A percentile compares a stretch with the other conserved stretches of the same genome.
These are phyloP conservation scores for Lepidium sativum DNA, from an alignment of 345 rosid species.

Conservation along the genomic window DNA sequence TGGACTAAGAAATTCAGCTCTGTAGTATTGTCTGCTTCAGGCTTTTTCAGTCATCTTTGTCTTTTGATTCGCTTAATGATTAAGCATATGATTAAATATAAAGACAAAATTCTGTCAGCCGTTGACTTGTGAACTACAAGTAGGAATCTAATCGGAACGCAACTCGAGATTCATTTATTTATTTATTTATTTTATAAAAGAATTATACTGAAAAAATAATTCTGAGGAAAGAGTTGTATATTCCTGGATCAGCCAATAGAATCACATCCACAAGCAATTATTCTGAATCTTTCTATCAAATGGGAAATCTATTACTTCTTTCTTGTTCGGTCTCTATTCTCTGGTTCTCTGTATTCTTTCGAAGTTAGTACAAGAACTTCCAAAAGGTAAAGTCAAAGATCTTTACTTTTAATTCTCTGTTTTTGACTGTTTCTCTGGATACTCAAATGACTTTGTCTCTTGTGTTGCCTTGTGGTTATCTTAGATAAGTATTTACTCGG, in stretches of 20 bases:
- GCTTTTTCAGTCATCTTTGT: too few species aligned
- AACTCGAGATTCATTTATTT: not conserved
- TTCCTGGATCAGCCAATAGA: conserved; percentile 1
- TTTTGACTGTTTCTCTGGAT: not conserved
- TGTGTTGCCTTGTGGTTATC: not conserved
- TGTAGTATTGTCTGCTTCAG: too few species aligned
- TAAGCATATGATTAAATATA: too few species aligned
- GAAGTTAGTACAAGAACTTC: not conserved
- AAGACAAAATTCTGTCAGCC: conserved; percentile 1
- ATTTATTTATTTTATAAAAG: not conserved
- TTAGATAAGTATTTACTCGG: not conserved
- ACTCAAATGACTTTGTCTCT: not conserved
- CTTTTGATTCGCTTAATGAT: not conserved
- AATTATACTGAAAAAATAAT: not conserved
- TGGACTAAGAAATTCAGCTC: not conserved
- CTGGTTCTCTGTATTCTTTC: not conserved
- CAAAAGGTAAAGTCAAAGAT: conserved; percentile 9
- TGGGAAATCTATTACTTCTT: not conserved
- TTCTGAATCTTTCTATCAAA: not conserved
- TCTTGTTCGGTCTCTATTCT: not conserved
- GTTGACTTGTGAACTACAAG: conserved; percentile 4
- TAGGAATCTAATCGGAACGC: not conserved
- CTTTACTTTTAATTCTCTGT: not conserved
- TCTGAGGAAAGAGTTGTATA: not conserved
- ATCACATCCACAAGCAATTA: conserved; percentile 2